A percentile compares a stretch with the other conserved stretches of the same genome.
phyloP scores from a whole-genome alignment of 1,284 basidiomycete genomes.

The Retiboletus flavoniger region DNA sequence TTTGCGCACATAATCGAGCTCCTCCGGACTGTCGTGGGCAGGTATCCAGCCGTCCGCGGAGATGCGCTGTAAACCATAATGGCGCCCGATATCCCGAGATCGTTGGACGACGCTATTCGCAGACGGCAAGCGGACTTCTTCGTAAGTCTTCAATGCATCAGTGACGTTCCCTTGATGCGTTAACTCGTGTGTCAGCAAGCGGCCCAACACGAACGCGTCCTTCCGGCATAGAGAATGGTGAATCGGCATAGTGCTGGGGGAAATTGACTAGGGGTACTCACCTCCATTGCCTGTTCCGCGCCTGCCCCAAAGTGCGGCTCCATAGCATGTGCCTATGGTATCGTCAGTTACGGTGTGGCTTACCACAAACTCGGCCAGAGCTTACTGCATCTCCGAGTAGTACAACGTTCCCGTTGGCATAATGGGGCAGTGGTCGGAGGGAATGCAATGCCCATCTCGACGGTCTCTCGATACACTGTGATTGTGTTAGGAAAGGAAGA shows the following conservation, averaged over 20 bases:
- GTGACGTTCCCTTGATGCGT: constrained; percentile 22
- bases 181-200: constrained; percentile 31
- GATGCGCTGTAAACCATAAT: constrained; percentile 3
- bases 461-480: constrained; percentile 20
- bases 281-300: constrained; percentile 37
- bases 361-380: background rate
- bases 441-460: constrained; percentile 35
- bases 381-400: constrained; percentile 39
- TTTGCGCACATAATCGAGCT: constrained; percentile 11
- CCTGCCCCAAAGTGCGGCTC: constrained; percentile 33
- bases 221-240: constrained; percentile 4
- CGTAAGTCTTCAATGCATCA: constrained; percentile 32
- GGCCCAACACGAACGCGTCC: constrained; percentile 39
- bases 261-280: constrained; percentile 4
- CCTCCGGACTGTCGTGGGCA: background rate
- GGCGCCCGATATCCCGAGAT: constrained; percentile 1
- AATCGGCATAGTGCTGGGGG: background rate
- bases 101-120: constrained; percentile 15
- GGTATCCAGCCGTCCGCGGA: background rate
- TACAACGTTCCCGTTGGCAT: constrained; percentile 28
- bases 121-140: constrained; percentile 33
- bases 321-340: constrained; percentile 33
- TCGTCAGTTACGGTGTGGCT: background rate
- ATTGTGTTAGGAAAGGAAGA: background rate
- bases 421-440: constrained; percentile 32